A percentile compares a stretch with the other conserved stretches of the same genome.
These are phyloP conservation scores for Globisporangium nagaii DNA, from an alignment of 352 stramenopile genomes.

Conservation along the genomic window DNA sequence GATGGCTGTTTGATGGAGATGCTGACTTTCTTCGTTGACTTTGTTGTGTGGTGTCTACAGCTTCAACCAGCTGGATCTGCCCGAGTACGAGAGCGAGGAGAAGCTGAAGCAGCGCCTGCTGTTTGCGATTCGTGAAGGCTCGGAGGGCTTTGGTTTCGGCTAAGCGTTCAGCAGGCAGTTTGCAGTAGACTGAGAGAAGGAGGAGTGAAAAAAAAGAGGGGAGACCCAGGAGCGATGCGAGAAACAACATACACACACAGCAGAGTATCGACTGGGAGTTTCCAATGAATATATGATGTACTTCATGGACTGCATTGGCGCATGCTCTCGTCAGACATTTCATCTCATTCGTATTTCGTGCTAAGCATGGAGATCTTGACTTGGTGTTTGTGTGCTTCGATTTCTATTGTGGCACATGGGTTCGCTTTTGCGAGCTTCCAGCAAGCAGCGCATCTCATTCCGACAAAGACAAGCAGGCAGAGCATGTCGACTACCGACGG, in stretches of 20 bases:
- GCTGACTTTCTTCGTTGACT: background rate
- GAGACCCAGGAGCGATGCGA: background rate
- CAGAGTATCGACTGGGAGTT: too few relatives aligned
- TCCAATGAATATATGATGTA: too few relatives aligned
- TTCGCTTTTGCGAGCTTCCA: too few relatives aligned
- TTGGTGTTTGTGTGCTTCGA: too few relatives aligned
- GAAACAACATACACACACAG: too few relatives aligned
- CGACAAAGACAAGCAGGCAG: background rate
- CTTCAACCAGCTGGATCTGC: constrained; percentile 99
- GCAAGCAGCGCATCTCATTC: too few relatives aligned
- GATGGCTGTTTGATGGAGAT: constrained; percentile 7
- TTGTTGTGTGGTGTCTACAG: constrained; percentile 24
- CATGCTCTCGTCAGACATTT: too few relatives aligned
- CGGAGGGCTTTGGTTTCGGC: constrained; percentile 97
- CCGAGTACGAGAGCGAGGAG: constrained; percentile 97
- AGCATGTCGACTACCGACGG: constrained; percentile 1
- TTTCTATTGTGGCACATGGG: too few relatives aligned
- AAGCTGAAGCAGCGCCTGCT: constrained; percentile 96
- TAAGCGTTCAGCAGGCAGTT: constrained; percentile 55
- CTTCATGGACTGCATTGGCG: too few relatives aligned
- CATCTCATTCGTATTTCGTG: too few relatives aligned
- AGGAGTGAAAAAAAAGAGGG: background rate
- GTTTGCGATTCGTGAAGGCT: constrained; percentile 97
- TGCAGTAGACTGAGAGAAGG: background rate
- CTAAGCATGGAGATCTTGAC: too few relatives aligned